Base-by-base conservation (phyloP, 257 asterid genomes). In the Penstemon newberryi region DNA sequence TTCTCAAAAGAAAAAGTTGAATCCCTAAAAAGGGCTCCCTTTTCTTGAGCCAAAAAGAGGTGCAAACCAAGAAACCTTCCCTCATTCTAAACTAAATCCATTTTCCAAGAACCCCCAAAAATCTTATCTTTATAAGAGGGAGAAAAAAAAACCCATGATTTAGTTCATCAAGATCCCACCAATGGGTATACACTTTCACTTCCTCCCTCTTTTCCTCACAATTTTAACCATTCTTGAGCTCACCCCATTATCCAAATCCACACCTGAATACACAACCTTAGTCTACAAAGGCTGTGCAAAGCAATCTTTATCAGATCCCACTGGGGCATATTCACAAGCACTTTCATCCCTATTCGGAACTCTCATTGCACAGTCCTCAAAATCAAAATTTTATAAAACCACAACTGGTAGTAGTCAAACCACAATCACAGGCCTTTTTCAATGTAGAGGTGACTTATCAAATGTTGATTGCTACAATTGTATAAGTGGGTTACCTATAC, bases 211-310 rank as follows among this genome's bases (percentile, higher is more conserved):
- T 5, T 70, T 79, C 56, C 77, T 62, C 75, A 58, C 33, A 25
- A 25, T 82, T 69, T 67, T 81, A 49, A 59, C 82, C 64, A 57
- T 79, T 62, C 69, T 80, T 54, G 70, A 42, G 73, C 84, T 79
- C 77, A 66, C 73, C 68, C 71, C 86, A 56, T 79, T 13, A 9
- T 75, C 91, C 65, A 64, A 75, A 72, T 87, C 92, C 71, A 90
- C 90, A 71, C 51, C 86, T 40, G 97, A 83, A 53, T 75, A 67
- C 85, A 87, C 88, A 56, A 84, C 49, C 69, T 69, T 93, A 69
- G 92, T 93, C 50, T 93, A 93, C 82, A 93, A 90, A 73, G 99
- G 99, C 3, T 93, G 99, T 81, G 92, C 97, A 3, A 87, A 90
- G 55, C 95, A 88, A 74, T 37, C 78, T 62, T 69, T 93, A 75